Evolutionary conservation across 805 yeast species (phyloP).

Genomic region (Metschnikowia noctiluminum): DNA sequence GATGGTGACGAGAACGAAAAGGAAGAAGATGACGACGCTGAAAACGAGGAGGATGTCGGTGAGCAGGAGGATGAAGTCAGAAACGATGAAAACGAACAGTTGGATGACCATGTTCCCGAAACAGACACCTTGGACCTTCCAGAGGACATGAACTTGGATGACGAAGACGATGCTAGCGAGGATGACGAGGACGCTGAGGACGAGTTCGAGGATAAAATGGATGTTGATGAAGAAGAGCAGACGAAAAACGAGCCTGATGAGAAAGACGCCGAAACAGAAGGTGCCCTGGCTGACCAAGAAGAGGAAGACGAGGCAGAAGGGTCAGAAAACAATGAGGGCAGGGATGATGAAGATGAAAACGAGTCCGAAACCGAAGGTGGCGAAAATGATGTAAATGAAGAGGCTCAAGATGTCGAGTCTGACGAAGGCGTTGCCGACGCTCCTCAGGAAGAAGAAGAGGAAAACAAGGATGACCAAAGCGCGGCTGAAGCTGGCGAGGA

Average conservation of each 20-base stretch:
- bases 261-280: slow-evolving; percentile 22
- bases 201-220: slow-evolving; percentile 21
- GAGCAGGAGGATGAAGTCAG: slow-evolving; percentile 78
- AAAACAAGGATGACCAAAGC: slow-evolving; percentile 34
- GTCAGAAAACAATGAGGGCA: slow-evolving; percentile 12
- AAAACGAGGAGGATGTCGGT: slow-evolving; percentile 69
- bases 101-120: slow-evolving; percentile 77
- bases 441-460: slow-evolving; percentile 39
- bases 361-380: slow-evolving; percentile 22
- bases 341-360: slow-evolving; percentile 22
- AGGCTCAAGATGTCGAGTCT: background rate
- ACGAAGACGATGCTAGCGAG: slow-evolving; percentile 55
- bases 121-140: slow-evolving; percentile 86
- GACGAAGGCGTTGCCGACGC: slow-evolving; percentile 28
- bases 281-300: slow-evolving; percentile 4
- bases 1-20: slow-evolving; percentile 46
- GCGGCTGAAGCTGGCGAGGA: slow-evolving; percentile 26
- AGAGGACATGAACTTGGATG: slow-evolving; percentile 86
- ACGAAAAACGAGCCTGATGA: slow-evolving; percentile 27
- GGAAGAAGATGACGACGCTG: slow-evolving; percentile 47
- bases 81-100: slow-evolving; percentile 63
- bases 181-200: slow-evolving; percentile 41
- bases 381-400: slow-evolving; percentile 21
- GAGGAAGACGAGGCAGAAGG: slow-evolving; percentile 17
- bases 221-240: slow-evolving; percentile 18